phyloP scores from a whole-genome alignment of 2,329 filamentous ascomycete genomes.

The Alternaria longipes region DNA sequence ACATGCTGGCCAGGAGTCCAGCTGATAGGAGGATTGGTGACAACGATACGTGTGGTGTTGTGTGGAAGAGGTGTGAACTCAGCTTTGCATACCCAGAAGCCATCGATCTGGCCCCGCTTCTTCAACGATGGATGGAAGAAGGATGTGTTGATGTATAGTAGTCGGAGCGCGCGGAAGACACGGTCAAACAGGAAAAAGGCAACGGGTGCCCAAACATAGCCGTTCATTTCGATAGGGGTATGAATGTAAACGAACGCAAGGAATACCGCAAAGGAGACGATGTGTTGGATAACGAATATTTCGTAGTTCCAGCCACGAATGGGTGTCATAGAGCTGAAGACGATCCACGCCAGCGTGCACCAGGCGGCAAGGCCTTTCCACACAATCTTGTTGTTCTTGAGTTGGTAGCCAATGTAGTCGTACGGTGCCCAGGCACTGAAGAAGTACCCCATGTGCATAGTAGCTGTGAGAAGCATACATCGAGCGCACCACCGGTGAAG shows the following conservation, averaged over 20 bases:
- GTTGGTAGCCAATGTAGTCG: slow-evolving; percentile 66
- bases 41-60: slow-evolving; percentile 65
- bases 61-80: slow-evolving; percentile 60
- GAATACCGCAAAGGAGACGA: slow-evolving; percentile 68
- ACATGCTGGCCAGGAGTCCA: slow-evolving; percentile 72
- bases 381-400: slow-evolving; percentile 70
- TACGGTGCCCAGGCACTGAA: slow-evolving; percentile 64
- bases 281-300: slow-evolving; percentile 73
- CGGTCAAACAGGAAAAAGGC: slow-evolving; percentile 71
- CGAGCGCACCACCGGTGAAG: slow-evolving; percentile 76
- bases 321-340: slow-evolving; percentile 69
- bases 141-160: slow-evolving; percentile 53
- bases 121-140: slow-evolving; percentile 51
- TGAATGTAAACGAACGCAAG: slow-evolving; percentile 71
- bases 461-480: slow-evolving; percentile 73
- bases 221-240: slow-evolving; percentile 66
- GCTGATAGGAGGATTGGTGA: slow-evolving; percentile 62
- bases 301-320: slow-evolving; percentile 74
- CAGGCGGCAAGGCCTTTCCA: slow-evolving; percentile 74
- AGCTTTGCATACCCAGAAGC: slow-evolving; percentile 51
- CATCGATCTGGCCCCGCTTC: slow-evolving; percentile 35
- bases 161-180: slow-evolving; percentile 55
- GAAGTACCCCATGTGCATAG: slow-evolving; percentile 76
- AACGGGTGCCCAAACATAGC: slow-evolving; percentile 73
- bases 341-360: slow-evolving; percentile 72